Evolutionary conservation across 225 moss, liverwort and hornwort species (phyloP).

Genomic region (Straminergon stramineum): DNA sequence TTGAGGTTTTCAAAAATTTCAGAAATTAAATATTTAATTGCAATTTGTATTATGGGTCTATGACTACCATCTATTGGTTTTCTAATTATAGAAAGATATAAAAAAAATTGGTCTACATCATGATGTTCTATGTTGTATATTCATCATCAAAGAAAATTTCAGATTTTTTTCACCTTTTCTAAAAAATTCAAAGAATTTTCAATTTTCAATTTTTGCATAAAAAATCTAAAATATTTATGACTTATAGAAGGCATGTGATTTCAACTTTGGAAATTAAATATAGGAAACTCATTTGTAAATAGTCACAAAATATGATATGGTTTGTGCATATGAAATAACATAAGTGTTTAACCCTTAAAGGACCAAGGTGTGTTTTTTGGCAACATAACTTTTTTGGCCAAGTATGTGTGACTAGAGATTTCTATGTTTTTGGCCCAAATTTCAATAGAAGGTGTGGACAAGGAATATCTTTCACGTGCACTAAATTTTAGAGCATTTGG

Average conservation of each 20-base stretch:
- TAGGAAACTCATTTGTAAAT: background rate
- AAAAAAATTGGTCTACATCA: background rate
- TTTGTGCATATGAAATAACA: background rate
- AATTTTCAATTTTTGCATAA: background rate
- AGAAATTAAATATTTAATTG: background rate
- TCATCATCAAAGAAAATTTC: background rate
- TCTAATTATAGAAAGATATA: background rate
- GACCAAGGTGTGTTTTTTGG: too few relatives aligned
- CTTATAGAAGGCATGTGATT: background rate
- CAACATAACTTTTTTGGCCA: too few relatives aligned
- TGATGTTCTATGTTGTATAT: background rate
- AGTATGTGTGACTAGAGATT: too few relatives aligned
- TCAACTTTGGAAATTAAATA: too few relatives aligned
- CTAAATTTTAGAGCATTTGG: too few relatives aligned
- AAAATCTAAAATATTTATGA: background rate
- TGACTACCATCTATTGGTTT: accelerated
- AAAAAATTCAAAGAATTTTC: too few relatives aligned
- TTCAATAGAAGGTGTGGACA: too few relatives aligned
- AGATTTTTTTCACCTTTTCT: background rate
- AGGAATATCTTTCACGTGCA: too few relatives aligned
- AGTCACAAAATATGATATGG: background rate
- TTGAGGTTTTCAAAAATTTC: background rate
- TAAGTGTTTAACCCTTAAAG: too few relatives aligned
- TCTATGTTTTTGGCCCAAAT: too few relatives aligned
- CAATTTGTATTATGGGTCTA: background rate